These are phyloP conservation scores for Solanum lycopersicoides DNA, from an alignment of 257 asterid species.

Conservation along the genomic window DNA sequence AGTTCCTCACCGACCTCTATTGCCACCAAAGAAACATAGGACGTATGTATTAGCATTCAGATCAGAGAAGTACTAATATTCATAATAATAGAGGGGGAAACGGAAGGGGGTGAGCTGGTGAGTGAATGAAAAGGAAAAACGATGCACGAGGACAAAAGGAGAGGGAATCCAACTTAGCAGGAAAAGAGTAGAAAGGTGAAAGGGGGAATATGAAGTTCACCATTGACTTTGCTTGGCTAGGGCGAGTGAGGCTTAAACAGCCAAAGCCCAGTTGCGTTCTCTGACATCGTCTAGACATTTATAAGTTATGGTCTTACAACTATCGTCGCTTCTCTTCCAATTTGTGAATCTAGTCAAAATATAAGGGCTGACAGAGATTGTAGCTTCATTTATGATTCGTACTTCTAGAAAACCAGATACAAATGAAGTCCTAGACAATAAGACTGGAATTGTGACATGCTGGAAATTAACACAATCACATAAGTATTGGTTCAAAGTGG, in stretches of 20 bases:
- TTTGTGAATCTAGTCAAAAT: not conserved
- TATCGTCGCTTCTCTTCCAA: not conserved
- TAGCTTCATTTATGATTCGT: not conserved
- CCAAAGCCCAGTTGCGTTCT: not conserved
- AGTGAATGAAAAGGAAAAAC: not conserved
- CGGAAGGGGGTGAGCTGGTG: not conserved
- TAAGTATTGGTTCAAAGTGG: not conserved
- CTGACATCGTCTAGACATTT: not conserved
- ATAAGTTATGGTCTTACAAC: not conserved
- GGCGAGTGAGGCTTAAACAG: not conserved
- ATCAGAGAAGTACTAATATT: not conserved
- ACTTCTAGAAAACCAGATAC: not conserved
- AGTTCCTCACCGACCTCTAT: slow-evolving; percentile 89
- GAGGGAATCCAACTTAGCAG: not conserved
- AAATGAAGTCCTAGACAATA: not conserved
- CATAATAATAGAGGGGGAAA: not conserved
- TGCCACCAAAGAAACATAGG: not conserved
- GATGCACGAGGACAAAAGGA: not conserved
- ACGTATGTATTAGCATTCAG: not conserved
- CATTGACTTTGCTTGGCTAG: not conserved
- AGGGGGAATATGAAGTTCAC: not conserved
- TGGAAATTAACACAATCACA: not conserved
- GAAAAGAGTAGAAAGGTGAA: not conserved
- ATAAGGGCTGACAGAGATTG: not conserved
- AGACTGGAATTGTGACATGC: not conserved